Conservation (phyloP, 2,329 filamentous ascomycete species). For the Onygena corvina region DNA sequence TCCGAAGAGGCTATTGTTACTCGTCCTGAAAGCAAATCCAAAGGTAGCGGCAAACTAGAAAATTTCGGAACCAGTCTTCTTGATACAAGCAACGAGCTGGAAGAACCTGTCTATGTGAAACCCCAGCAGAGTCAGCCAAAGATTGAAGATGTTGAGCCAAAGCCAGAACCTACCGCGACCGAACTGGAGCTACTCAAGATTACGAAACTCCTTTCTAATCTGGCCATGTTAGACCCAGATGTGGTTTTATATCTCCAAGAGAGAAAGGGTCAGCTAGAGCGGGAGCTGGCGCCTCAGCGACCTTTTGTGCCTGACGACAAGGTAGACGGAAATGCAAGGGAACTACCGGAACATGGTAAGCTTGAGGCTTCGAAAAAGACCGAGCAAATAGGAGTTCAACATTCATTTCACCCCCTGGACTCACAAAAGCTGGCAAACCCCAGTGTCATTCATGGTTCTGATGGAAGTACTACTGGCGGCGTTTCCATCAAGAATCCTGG, state of each 20-base stretch:
- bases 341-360: neutral
- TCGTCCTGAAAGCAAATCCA: neutral
- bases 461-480: too few species aligned
- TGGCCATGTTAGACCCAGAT: neutral
- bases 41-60: neutral
- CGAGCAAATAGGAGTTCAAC: too few species aligned
- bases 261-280: neutral
- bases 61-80: neutral
- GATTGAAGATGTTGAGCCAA: neutral
- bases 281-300: neutral
- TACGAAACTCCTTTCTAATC: neutral
- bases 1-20: neutral
- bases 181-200: neutral
- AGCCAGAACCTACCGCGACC: neutral
- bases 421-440: too few species aligned
- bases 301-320: neutral
- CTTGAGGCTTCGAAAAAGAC: too few species aligned
- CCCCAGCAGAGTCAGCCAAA: neutral
- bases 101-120: neutral
- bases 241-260: neutral
- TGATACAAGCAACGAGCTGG: slow-evolving; percentile 2
- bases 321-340: neutral
- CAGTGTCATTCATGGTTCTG: too few species aligned
- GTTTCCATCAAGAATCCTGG: too few species aligned
- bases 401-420: too few species aligned